Conservation (phyloP, 768 basidiomycete species). For the Macrolepiota albuminosa region DNA sequence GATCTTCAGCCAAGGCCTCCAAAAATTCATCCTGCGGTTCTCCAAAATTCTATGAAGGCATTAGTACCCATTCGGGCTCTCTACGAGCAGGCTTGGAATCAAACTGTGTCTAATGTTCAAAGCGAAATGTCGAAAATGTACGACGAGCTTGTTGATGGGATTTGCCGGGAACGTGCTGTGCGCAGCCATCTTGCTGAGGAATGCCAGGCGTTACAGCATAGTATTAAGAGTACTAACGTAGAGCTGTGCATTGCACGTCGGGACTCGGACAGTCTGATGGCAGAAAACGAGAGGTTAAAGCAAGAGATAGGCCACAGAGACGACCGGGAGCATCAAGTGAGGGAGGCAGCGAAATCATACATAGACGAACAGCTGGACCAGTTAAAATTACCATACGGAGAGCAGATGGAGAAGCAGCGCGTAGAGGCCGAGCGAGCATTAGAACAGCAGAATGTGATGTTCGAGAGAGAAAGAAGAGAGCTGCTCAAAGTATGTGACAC, state of each 20-base stretch:
- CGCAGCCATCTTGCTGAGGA: conserved; percentile 2
- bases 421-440: conserved; percentile 9
- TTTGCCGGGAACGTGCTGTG: conserved; percentile 6
- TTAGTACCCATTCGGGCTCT: conserved; percentile 14
- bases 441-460: conserved; percentile 13
- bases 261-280: background rate
- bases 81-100: conserved; percentile 17
- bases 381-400: conserved; percentile 13
- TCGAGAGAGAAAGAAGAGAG: conserved; percentile 13
- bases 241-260: background rate
- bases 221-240: background rate
- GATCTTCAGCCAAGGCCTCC: background rate
- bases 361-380: conserved; percentile 14
- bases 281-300: conserved; percentile 6
- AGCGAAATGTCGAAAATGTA: conserved; percentile 16
- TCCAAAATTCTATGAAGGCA: conserved; percentile 7
- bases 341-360: conserved; percentile 7
- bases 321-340: background rate
- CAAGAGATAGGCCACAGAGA: background rate
- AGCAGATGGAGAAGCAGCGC: conserved; percentile 14
- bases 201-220: conserved; percentile 2
- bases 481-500: conserved; percentile 9
- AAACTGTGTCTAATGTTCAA: conserved; percentile 16
- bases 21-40: conserved; percentile 6
- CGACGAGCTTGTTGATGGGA: conserved; percentile 5